These are phyloP conservation scores for Lentinula raphanica DNA, from an alignment of 768 basidiomycete genomes.

Conservation along the genomic window DNA sequence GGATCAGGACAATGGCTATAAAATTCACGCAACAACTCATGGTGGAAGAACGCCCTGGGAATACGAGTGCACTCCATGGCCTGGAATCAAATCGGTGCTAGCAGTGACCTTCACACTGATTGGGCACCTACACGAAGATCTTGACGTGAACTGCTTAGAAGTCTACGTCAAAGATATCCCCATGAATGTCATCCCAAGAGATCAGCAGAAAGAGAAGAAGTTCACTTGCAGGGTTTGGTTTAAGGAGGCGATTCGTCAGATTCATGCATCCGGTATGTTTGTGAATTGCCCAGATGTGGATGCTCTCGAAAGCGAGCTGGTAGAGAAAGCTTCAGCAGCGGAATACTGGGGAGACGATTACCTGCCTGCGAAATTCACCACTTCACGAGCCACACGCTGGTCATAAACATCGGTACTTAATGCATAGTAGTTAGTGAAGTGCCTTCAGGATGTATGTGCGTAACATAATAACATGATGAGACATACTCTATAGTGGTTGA, in stretches of 20 bases:
- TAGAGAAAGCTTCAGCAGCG: neutral
- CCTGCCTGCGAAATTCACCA: too few relatives aligned
- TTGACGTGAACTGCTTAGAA: neutral
- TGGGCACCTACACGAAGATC: neutral
- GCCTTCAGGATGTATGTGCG: too few relatives aligned
- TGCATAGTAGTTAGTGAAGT: too few relatives aligned
- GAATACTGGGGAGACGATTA: too few relatives aligned
- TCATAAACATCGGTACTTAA: too few relatives aligned
- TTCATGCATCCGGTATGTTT: neutral
- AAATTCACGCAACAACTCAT: neutral
- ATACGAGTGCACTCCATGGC: neutral
- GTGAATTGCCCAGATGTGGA: slow-evolving; percentile 1
- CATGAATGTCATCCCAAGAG: neutral
- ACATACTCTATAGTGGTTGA: too few relatives aligned
- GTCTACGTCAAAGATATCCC: neutral
- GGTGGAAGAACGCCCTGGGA: neutral
- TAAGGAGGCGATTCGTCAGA: neutral
- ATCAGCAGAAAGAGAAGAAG: neutral
- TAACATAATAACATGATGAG: too few relatives aligned
- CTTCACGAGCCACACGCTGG: too few relatives aligned
- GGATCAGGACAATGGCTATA: neutral
- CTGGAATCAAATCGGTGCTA: neutral
- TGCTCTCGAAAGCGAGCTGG: slow-evolving; percentile 1
- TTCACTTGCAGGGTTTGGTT: slow-evolving; percentile 6
- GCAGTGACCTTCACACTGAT: neutral